These are phyloP conservation scores for Anthracocystis panici-leucophaei DNA, from an alignment of 1,284 basidiomycete species.

Conservation along the genomic window DNA sequence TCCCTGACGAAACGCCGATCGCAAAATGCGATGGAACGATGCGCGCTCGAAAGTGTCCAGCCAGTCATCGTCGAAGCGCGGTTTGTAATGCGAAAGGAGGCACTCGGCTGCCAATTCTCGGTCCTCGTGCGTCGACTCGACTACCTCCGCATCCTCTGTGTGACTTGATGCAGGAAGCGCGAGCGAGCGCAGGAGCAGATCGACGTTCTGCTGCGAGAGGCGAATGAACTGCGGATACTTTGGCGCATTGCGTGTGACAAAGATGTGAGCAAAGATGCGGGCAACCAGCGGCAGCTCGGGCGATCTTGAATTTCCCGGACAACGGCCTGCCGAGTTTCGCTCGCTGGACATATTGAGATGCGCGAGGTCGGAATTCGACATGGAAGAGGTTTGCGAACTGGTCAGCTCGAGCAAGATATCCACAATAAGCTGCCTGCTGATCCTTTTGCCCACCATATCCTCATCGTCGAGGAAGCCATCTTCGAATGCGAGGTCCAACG, in stretches of 20 bases:
- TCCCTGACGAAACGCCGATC: constrained; percentile 82
- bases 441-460: constrained; percentile 58
- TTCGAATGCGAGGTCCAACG: constrained; percentile 93
- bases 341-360: neutral
- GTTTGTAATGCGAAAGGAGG: constrained; percentile 90
- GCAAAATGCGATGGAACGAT: constrained; percentile 89
- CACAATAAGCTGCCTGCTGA: constrained; percentile 84
- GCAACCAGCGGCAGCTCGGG: constrained; percentile 31
- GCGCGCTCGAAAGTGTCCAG: constrained; percentile 81
- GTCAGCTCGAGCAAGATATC: constrained; percentile 85
- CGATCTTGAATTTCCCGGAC: neutral
- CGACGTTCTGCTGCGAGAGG: constrained; percentile 78
- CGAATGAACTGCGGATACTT: constrained; percentile 93
- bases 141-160: constrained; percentile 5
- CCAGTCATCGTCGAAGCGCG: constrained; percentile 80
- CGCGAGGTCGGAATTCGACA: constrained; percentile 1
- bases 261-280: constrained; percentile 87
- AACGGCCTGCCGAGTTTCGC: neutral
- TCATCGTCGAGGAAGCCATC: constrained; percentile 89
- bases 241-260: constrained; percentile 93
- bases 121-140: constrained; percentile 81
- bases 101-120: constrained; percentile 94
- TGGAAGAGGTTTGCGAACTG: constrained; percentile 3
- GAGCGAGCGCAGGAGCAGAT: constrained; percentile 82
- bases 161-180: constrained; percentile 80